These are phyloP conservation scores for Verbena officinalis DNA, from an alignment of 257 asterid species.

Conservation along the genomic window DNA sequence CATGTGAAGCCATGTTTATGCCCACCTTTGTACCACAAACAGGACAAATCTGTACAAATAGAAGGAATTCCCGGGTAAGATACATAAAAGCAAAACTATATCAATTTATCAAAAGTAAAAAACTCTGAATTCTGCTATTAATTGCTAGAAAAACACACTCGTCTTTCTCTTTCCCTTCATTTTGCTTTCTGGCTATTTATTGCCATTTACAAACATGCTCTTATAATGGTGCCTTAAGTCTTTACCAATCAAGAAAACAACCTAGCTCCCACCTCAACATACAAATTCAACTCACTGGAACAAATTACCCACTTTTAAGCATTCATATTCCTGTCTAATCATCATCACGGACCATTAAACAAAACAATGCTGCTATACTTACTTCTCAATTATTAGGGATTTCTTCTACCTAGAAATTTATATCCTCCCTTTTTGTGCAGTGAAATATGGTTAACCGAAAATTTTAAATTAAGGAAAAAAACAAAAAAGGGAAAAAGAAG, in stretches of 20 bases:
- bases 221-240: conserved; percentile 5
- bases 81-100: background rate
- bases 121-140: background rate
- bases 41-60: conserved; percentile 82
- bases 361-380: background rate
- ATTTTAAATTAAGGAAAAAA: background rate
- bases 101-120: conserved; percentile 7
- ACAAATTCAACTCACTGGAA: conserved; percentile 10
- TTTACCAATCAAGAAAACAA: conserved; percentile 22
- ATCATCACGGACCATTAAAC: background rate
- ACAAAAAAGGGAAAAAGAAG: background rate
- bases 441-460: background rate
- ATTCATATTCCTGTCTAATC: background rate
- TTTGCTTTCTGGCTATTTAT: background rate
- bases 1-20: conserved; percentile 83
- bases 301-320: conserved; percentile 11
- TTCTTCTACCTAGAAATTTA: conserved; percentile 1
- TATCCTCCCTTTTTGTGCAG: background rate
- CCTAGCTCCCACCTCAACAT: conserved; percentile 13
- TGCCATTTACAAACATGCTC: background rate
- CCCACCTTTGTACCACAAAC: conserved; percentile 73
- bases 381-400: background rate
- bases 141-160: conserved; percentile 18
- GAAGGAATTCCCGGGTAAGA: conserved; percentile 19
- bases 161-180: background rate